Conservation (phyloP, 148 eudicot species). For the Suaeda aralocaspica region DNA sequence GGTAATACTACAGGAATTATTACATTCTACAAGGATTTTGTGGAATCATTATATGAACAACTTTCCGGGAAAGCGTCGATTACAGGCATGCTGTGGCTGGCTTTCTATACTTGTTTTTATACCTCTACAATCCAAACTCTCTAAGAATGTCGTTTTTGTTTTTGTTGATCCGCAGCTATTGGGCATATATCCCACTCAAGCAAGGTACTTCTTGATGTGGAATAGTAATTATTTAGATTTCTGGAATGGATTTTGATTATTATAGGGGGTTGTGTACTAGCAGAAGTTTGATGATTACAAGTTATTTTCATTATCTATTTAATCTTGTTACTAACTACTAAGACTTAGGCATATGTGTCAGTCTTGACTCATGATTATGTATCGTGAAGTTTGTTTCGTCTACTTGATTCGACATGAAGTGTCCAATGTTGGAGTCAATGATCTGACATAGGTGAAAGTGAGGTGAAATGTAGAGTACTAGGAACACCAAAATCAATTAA, state of each 20-base stretch:
- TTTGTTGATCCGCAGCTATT: constrained; percentile 60
- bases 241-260: not conserved
- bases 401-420: not conserved
- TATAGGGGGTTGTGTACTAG: not conserved
- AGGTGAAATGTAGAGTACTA: too few relatives aligned
- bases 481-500: not conserved
- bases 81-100: constrained; percentile 55
- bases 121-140: not conserved
- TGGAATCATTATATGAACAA: constrained; percentile 66
- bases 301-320: not conserved
- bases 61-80: constrained; percentile 76
- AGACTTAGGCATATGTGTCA: not conserved
- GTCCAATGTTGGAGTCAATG: not conserved
- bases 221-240: not conserved
- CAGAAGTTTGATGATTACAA: not conserved
- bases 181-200: constrained; percentile 70
- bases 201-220: constrained; percentile 46
- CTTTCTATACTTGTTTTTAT: constrained; percentile 11
- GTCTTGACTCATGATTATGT: not conserved
- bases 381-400: not conserved
- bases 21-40: constrained; percentile 67
- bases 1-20: constrained; percentile 50
- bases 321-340: not conserved
- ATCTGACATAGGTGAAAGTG: not conserved
- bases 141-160: constrained; percentile 29